Evolutionary conservation across 2,329 filamentous ascomycete species (phyloP), one percentile per base, ranked within the genome.

Genomic region (Alternaria brassicae): DNA sequence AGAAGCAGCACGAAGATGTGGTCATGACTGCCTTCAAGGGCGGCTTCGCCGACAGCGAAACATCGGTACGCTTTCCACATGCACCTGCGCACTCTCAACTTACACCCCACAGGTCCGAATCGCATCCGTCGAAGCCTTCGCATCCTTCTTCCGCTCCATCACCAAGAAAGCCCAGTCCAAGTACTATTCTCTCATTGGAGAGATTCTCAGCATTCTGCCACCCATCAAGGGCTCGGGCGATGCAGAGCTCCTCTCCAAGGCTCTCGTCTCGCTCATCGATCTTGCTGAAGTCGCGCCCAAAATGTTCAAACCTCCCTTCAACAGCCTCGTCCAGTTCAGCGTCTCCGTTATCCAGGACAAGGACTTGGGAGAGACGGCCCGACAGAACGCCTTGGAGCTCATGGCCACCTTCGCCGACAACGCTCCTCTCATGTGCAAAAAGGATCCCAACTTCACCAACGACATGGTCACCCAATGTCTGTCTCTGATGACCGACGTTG

Each of bases 381-480:
- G 95, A 60, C 95, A 99, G 78, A 98, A 98, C 75, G 93, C 94
- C 0, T 84, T 99, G 40, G 95, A 99, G 78, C 86, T 99, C 56
- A 97, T 99, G 92, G 93, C 93, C 25, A 99, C 95, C 0, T 99
- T 99, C 77, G 93, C 94, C 66, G 95, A 99, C 75, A 95, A 94
- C 72, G 91, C 92, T 1, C 93, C 95, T 4, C 90, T 90, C 36
- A 94, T 98, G 89, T 98, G 95, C 83, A 92, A 90, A 76, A 97
- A 97, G 77, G 94, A 99, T 74, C 80, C 88, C n/a, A 90, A 88
- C 10, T 99, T 96, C 80, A 95, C 93, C 2, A 89, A 87, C 61
- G 93, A 97, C 66, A 99, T 99, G 95, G 96, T 99, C 65, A 98
- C 93, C 1, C 95, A 99, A 79, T 99, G 95, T 78, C 82, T 99